phyloP scores from a whole-genome alignment of 306 rosid genomes.

The Aeschynomene evenia region DNA sequence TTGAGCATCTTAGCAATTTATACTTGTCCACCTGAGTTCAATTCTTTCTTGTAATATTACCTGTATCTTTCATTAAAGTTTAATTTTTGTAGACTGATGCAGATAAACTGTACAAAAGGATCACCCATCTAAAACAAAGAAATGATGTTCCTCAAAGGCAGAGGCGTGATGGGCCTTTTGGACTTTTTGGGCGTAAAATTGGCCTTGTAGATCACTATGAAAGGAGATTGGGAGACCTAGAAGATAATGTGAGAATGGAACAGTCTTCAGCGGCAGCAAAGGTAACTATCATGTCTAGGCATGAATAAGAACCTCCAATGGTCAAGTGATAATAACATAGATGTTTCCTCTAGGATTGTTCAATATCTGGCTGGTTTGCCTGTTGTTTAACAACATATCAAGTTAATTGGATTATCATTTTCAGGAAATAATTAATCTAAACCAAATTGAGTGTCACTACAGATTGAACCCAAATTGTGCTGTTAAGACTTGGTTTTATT shows the following conservation, averaged over 20 bases:
- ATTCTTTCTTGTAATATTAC: slow-evolving; percentile 2
- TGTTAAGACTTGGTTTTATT: slow-evolving; percentile 5
- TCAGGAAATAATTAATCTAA: slow-evolving; percentile 3
- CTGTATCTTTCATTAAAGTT: neutral
- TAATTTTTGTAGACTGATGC: slow-evolving; percentile 58
- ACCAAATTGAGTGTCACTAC: neutral
- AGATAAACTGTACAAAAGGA: slow-evolving; percentile 56
- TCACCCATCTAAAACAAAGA: slow-evolving; percentile 44
- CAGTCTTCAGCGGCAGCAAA: slow-evolving; percentile 54
- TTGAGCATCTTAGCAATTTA: neutral
- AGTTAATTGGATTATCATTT: slow-evolving; percentile 2
- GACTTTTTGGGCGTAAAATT: slow-evolving; percentile 61
- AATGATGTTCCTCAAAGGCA: slow-evolving; percentile 42
- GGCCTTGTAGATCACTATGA: slow-evolving; percentile 52
- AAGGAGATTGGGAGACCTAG: slow-evolving; percentile 60
- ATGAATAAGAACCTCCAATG: slow-evolving; percentile 7
- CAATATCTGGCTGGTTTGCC: neutral
- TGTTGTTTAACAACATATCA: neutral
- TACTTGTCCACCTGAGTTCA: neutral
- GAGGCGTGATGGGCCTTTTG: slow-evolving; percentile 55
- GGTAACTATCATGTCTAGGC: slow-evolving; percentile 41
- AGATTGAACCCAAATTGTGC: slow-evolving; percentile 2
- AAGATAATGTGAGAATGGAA: slow-evolving; percentile 68
- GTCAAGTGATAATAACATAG: neutral
- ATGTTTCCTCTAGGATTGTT: neutral